A percentile compares a stretch with the other conserved stretches of the same genome.
These are phyloP conservation scores for Pichia phayaonensis DNA, from an alignment of 805 yeast genomes.

Conservation along the genomic window DNA sequence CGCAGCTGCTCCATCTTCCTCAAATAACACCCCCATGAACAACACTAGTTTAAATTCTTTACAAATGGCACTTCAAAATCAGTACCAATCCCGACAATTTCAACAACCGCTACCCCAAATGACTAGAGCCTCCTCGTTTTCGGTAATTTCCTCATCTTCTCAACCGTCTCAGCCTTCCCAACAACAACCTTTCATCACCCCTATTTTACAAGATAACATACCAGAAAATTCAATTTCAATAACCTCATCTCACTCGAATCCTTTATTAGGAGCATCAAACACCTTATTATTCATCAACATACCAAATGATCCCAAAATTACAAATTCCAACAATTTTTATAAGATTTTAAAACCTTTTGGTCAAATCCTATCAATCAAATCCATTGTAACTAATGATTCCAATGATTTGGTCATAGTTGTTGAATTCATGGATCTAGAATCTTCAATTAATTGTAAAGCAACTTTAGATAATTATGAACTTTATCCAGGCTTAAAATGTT, in stretches of 20 bases:
- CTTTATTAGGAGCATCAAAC: constrained; percentile 67
- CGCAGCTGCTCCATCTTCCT: constrained; percentile 15
- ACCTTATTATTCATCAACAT: constrained; percentile 73
- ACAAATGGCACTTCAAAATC: background rate
- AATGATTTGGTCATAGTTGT: constrained; percentile 46
- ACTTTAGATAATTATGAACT: constrained; percentile 76
- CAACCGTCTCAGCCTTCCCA: background rate
- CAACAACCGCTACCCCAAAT: constrained; percentile 8
- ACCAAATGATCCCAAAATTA: constrained; percentile 37
- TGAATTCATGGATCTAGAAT: constrained; percentile 63
- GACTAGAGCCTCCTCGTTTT: constrained; percentile 18
- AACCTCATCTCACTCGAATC: constrained; percentile 67
- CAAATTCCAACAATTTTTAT: constrained; percentile 47
- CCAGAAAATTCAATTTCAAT: constrained; percentile 52
- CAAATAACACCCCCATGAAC: background rate
- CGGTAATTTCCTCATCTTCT: constrained; percentile 11
- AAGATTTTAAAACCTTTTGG: constrained; percentile 57
- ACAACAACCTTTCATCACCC: background rate
- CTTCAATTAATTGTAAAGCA: constrained; percentile 74
- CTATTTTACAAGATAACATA: constrained; percentile 44
- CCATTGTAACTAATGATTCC: constrained; percentile 36
- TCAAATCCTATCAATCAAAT: constrained; percentile 48
- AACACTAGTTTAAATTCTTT: constrained; percentile 5
- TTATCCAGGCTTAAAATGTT: constrained; percentile 66
- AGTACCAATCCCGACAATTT: constrained; percentile 12